Conservation (phyloP, 768 basidiomycete species). For the Cystoderma amianthinum region DNA sequence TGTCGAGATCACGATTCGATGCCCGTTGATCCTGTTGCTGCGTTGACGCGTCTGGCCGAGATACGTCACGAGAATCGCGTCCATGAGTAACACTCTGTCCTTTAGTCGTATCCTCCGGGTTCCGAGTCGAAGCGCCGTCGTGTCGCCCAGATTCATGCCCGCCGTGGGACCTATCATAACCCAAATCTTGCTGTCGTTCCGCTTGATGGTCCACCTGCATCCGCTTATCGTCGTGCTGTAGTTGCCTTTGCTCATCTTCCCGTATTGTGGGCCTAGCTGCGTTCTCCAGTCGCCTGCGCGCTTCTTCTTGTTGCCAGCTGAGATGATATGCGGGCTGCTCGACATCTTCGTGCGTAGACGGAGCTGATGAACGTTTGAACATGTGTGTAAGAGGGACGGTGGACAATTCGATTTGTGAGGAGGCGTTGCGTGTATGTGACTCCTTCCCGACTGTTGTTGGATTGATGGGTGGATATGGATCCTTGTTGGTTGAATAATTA, state of each 20-base stretch:
- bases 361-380: conserved; percentile 56
- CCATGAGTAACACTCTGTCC: not conserved
- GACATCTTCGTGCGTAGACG: conserved; percentile 9
- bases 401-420: conserved; percentile 21
- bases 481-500: not conserved
- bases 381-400: conserved; percentile 51
- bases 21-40: not conserved
- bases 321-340: conserved; percentile 2
- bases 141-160: conserved; percentile 3
- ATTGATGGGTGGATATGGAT: too few species aligned
- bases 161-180: conserved; percentile 5
- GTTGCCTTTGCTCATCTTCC: not conserved
- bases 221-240: conserved; percentile 9
- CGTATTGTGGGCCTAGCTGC: conserved; percentile 8
- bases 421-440: not conserved
- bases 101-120: not conserved
- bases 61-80: conserved; percentile 1
- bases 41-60: conserved; percentile 3
- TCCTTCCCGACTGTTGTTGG: not conserved
- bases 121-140: conserved; percentile 1
- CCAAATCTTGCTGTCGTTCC: conserved; percentile 8
- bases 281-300: conserved; percentile 7
- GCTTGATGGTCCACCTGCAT: conserved; percentile 21
- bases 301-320: conserved; percentile 2
- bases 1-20: conserved; percentile 8